Conservation (phyloP, 345 rosid genomes). For the Hibiscus syriacus region DNA sequence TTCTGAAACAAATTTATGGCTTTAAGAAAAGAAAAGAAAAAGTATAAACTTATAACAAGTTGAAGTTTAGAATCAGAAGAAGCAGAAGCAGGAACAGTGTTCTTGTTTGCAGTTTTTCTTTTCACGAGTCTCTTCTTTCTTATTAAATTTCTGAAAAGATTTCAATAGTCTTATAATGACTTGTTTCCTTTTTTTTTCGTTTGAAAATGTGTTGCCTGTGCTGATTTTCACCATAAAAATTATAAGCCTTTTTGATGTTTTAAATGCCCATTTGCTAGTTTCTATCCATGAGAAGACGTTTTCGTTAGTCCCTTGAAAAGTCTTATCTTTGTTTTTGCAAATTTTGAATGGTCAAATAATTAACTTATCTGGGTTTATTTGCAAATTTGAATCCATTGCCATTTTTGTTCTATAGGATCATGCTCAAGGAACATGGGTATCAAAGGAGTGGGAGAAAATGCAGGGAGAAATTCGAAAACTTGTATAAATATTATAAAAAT, state of each 20-base stretch:
- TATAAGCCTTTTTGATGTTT: slow-evolving; percentile 2
- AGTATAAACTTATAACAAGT: no score
- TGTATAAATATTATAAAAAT: slow-evolving; percentile 58
- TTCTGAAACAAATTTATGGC: no score
- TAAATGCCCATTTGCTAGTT: slow-evolving; percentile 11
- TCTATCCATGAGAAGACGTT: slow-evolving; percentile 5
- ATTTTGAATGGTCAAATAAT: slow-evolving; percentile 11
- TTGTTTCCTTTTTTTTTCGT: neutral
- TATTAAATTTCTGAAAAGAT: no score
- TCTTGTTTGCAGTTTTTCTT: neutral
- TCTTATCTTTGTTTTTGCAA: neutral
- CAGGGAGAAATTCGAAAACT: slow-evolving; percentile 59
- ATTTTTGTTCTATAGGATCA: slow-evolving; percentile 38
- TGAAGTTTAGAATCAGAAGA: no score
- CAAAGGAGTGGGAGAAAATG: slow-evolving; percentile 96
- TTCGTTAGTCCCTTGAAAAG: neutral
- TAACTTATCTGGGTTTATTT: neutral
- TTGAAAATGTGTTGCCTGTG: slow-evolving; percentile 28
- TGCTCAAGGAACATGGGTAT: slow-evolving; percentile 93
- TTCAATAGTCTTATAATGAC: neutral
- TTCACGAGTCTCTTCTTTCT: no score
- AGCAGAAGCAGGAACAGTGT: neutral
- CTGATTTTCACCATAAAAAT: slow-evolving; percentile 17
- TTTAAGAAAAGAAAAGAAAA: no score
- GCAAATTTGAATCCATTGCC: neutral